Evolutionary conservation across 75 land plant genomes (phyloP).

Genomic region (Cryptomeria japonica): DNA sequence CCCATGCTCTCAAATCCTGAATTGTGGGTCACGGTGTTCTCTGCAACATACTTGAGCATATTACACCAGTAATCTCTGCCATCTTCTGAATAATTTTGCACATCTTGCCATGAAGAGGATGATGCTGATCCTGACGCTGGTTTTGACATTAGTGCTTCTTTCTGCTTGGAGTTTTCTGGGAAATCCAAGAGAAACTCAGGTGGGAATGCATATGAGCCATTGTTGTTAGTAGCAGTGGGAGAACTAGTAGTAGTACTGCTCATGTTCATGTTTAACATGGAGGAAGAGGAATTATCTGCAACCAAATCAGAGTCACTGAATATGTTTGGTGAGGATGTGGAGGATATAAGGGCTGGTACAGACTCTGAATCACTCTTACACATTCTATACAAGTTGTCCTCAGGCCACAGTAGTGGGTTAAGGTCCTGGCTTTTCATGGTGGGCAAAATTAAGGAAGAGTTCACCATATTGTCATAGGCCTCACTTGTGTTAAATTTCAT

Average conservation of each 20-base stretch:
- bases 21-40: not conserved
- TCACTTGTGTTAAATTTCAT: not conserved
- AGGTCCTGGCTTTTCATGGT: not conserved
- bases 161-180: not conserved
- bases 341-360: not conserved
- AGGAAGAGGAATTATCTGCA: not conserved
- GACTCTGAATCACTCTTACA: slow-evolving; percentile 3
- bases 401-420: not conserved
- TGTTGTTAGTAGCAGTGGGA: not conserved
- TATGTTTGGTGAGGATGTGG: slow-evolving; percentile 7
- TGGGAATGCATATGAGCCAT: not conserved
- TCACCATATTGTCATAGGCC: not conserved
- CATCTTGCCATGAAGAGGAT: not conserved
- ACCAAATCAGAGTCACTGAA: slow-evolving; percentile 1
- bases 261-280: not conserved
- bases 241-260: not conserved
- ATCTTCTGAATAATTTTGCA: not conserved
- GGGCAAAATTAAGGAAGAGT: not conserved
- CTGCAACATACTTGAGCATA: slow-evolving; percentile 2
- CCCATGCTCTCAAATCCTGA: not conserved
- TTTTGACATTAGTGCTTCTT: not conserved
- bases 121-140: not conserved
- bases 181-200: slow-evolving; percentile 6
- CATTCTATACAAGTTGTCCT: not conserved
- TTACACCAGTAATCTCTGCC: slow-evolving; percentile 11